Evolutionary conservation across 2,329 filamentous ascomycete species (phyloP), one percentile per base, ranked within the genome.

Genomic region (Lachnellula subtilissima): DNA sequence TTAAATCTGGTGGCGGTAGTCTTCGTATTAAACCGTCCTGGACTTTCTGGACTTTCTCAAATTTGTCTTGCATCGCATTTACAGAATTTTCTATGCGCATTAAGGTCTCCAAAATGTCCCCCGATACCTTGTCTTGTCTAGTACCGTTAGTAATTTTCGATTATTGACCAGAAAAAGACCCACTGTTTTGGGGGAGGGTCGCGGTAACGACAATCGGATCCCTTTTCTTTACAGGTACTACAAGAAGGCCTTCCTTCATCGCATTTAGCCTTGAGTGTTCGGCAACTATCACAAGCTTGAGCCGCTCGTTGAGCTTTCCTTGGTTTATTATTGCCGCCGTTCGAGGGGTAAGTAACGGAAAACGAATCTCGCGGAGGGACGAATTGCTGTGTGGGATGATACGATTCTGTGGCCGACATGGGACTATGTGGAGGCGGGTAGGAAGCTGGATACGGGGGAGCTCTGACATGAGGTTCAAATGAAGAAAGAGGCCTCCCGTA

Each of bases 121-220:
- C 74, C 15, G 81, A 76, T 3, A 80, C 77, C 69, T 85, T 86
- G 66, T 86, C 83, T 60, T 69, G 65, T 48, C 67, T 69, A 55
- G n/a, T 54, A 8, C 47, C 39, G 50, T 68, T 63, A 68, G 65
- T 53, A 46, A 40, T 22, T 35, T 32, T 37, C 36, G 12, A 52
- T 37, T 35, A 12, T 14, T 36, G 25, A 22, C 14, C 15, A 9
- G 28, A 78, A 54, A 79, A 82, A 46, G 53, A 77, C 87, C 71
- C 79, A 96, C 89, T 95, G 93, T 69, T 95, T 94, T 15, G 91
- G 91, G 22, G 91, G 88, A 5, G 94, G 88, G 68, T 97, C 92
- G 62, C 92, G 86, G 72, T 97, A 97, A 71, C 89, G 86, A 75
- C 90, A 99, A 52, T 85, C 80, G 35, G 91, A 80, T 62, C 82